Evolutionary conservation across 257 asterid species (phyloP), one percentile per base, ranked within the genome.

Genomic region (Thymus mandschuricus): DNA sequence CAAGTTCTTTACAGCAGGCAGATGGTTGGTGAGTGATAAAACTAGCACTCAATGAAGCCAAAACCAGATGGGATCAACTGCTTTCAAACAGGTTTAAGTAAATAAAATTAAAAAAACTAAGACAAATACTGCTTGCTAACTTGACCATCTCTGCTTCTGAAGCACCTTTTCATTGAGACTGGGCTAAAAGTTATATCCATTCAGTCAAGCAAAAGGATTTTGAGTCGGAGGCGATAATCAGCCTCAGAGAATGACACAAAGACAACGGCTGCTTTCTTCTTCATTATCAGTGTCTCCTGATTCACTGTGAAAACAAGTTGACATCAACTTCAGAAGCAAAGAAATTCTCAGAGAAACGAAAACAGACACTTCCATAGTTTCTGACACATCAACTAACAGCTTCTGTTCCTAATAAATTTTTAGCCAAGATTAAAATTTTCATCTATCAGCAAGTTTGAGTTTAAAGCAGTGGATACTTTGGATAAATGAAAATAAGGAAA

Each of bases 241-340:
- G 72, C 76, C 75, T 88, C 91, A 91, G 29, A 91, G 92, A 73
- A 91, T 91, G 66, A 70, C 61, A 73, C 97, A 91, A 4, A 88
- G 81, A 72, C 97, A 91, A 45, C 81, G 83, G 78, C 74, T 80
- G 79, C 79, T 83, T 72, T 82, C 93, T 44, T 88, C 96, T 49
- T 88, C 96, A 27, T 77, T 80, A 51, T 85, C 92, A 1, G 77
- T 72, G 50, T 88, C 89, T 71, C 89, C 87, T 46, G 84, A 81
- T 74, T 91, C 95, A 72, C 97, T 91, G 75, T 46, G 27, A 56
- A 60, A 66, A 52, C 33, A 27, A 27, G 45, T 41, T 54, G 6
- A 27, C 9, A 33, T 71, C 48, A 46, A 56, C 52, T 15, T 9
- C 10, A 27, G 6, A 10, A 59, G 10, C 1, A 62, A 27, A 7